phyloP scores from a whole-genome alignment of 2,329 filamentous ascomycete species.

The Mollisiaceae sp. region DNA sequence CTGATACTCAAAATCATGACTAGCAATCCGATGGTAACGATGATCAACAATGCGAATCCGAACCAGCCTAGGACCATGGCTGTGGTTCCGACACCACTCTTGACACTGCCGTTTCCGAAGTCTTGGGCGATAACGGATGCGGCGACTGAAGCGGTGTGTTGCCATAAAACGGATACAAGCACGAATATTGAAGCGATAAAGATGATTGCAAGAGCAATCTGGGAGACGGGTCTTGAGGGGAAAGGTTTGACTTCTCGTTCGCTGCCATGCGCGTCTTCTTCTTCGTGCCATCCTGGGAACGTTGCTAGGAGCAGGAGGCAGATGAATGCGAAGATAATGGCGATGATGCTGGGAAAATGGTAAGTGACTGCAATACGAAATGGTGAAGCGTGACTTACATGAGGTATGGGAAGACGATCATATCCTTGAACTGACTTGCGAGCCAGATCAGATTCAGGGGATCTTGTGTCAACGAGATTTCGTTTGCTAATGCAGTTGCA shows the following conservation, averaged over 20 bases:
- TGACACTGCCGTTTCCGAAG: constrained; percentile 86
- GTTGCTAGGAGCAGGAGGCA: constrained; percentile 94
- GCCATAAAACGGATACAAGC: constrained; percentile 80
- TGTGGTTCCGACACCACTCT: constrained; percentile 85
- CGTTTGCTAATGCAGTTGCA: constrained; percentile 87
- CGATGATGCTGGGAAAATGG: constrained; percentile 74
- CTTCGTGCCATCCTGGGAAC: constrained; percentile 97
- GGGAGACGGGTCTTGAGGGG: constrained; percentile 88
- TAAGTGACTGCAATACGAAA: background rate
- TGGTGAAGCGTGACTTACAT: constrained; percentile 65
- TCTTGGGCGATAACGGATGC: constrained; percentile 93
- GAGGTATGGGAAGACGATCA: constrained; percentile 96
- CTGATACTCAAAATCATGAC: constrained; percentile 97
- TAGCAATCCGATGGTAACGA: constrained; percentile 92
- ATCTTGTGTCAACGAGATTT: constrained; percentile 89
- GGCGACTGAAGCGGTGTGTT: constrained; percentile 95
- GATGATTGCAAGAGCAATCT: constrained; percentile 91
- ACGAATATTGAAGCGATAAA: constrained; percentile 76
- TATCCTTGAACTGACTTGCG: constrained; percentile 95
- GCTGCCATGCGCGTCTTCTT: constrained; percentile 78
- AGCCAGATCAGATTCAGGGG: constrained; percentile 98
- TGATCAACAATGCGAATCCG: constrained; percentile 88
- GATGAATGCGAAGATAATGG: constrained; percentile 95
- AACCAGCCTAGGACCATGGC: constrained; percentile 99
- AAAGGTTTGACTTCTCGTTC: constrained; percentile 94